Percentiles rank a stretch among this genome's conserved stretches.
phyloP scores from a whole-genome alignment of 495 filamentous ascomycete genomes.

The Annulohypoxylon maeteangense region DNA sequence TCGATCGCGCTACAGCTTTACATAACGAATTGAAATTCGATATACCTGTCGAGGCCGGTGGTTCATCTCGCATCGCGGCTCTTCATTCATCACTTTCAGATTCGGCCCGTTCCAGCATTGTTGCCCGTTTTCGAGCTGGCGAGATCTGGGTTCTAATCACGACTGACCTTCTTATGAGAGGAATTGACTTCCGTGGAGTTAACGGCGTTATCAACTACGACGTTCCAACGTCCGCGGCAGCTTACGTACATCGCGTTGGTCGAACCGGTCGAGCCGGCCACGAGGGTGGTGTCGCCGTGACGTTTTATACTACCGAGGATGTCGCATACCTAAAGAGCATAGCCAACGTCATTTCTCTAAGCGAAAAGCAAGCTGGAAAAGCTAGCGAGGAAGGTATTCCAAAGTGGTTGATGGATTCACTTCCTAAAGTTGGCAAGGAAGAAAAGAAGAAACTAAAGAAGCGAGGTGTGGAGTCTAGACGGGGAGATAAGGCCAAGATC shows the following conservation, averaged over 20 bases:
- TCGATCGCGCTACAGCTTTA: slow-evolving; percentile 86
- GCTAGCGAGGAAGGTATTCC: slow-evolving; percentile 61
- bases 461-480: slow-evolving; percentile 81
- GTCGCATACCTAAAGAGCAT: slow-evolving; percentile 89
- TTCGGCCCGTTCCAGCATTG: slow-evolving; percentile 75
- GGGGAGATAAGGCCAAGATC: slow-evolving; percentile 70
- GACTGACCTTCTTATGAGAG: slow-evolving; percentile 89
- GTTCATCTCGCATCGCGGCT: slow-evolving; percentile 85
- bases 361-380: slow-evolving; percentile 73
- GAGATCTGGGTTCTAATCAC: slow-evolving; percentile 97
- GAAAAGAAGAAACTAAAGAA: slow-evolving; percentile 84
- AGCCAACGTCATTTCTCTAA: slow-evolving; percentile 87
- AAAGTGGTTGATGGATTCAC: slow-evolving; percentile 88
- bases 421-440: slow-evolving; percentile 84
- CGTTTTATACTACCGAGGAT: slow-evolving; percentile 94
- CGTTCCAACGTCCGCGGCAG: slow-evolving; percentile 85
- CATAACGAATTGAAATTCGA: slow-evolving; percentile 94
- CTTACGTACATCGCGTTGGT: slow-evolving; percentile 93
- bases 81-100: slow-evolving; percentile 89
- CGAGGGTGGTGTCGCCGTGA: slow-evolving; percentile 89
- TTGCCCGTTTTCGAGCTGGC: slow-evolving; percentile 88
- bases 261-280: slow-evolving; percentile 90
- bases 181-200: slow-evolving; percentile 91
- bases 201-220: slow-evolving; percentile 98
- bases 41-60: slow-evolving; percentile 87